Evolutionary conservation across 345 rosid genomes (phyloP), one percentile per base, ranked within the genome.

Genomic region (Citrus reticulata): DNA sequence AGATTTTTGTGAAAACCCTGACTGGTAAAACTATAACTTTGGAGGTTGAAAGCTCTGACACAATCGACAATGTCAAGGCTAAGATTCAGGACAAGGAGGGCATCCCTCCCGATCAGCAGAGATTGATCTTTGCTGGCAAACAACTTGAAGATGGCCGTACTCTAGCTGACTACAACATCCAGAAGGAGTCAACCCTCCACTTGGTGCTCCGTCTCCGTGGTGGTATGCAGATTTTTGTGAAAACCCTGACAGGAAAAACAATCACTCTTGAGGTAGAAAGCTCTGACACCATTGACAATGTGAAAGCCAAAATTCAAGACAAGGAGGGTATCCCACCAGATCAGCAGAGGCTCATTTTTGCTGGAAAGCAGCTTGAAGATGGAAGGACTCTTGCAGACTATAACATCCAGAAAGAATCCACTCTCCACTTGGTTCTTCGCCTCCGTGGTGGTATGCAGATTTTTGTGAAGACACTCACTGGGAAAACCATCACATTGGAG

Each of bases 11-110:
- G 25, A 81, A 81, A 39, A 81, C 84, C 32, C 63, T 81, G 2
- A 81, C 84, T 2, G 84, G 84, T 3, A 81, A 81, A 62, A 81
- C 84, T 9, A 76, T 81, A 7, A 81, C 83, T 22, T 46, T 81
- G 0, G 83, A 81, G 11, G 83, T 81, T 0, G 83, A 81, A 64
- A 81, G 80, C 25, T 81, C 83, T 0, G 83, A 81, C 20, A 81
- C 83, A 13, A 64, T 81, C 0, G 83, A 81, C 40, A 81, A 81
- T 20, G 79, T 81, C 30, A 81, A 81, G 27, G 83, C 83, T 0
- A 75, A 81, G 65, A 81, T 81, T 3, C 80, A 75, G 75, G 83
- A 76, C 66, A 81, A 81, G 32, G 83, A 76, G 37, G 79, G 83
- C 0, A 81, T 81, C 9, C 83, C 83, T 0, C 83, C 76, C 0